Evolutionary conservation across 2,329 filamentous ascomycete species (phyloP).

Genomic region (Truncatella angustata): DNA sequence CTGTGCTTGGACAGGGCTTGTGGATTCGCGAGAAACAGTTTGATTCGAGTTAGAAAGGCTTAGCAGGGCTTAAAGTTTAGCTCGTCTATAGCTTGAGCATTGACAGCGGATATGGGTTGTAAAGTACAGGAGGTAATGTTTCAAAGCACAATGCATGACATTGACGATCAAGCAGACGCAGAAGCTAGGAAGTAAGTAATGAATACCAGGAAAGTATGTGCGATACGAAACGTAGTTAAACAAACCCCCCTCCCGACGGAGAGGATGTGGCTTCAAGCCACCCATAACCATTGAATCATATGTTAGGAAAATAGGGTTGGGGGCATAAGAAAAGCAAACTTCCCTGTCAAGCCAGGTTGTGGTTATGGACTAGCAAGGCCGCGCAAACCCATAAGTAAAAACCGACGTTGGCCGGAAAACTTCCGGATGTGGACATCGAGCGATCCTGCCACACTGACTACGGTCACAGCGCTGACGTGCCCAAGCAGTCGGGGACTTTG

Average conservation of each 20-base stretch:
- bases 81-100: not conserved
- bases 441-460: constrained; percentile 8
- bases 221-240: not conserved
- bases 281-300: constrained; percentile 8
- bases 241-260: constrained; percentile 1
- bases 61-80: not conserved
- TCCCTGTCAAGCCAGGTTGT: not conserved
- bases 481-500: not conserved
- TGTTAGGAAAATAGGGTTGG: constrained; percentile 6
- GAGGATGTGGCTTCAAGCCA: constrained; percentile 8
- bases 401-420: constrained; percentile 9
- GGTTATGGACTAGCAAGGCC: constrained; percentile 4
- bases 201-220: not conserved
- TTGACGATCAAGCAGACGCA: constrained; percentile 10
- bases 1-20: not conserved
- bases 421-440: constrained; percentile 11
- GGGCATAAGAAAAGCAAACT: constrained; percentile 1
- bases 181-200: not conserved
- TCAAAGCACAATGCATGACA: constrained; percentile 6
- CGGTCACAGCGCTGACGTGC: constrained; percentile 11
- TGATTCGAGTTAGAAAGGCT: constrained; percentile 8
- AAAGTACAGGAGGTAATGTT: constrained; percentile 7
- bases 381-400: constrained; percentile 8
- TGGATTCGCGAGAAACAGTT: constrained; percentile 4
- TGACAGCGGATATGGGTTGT: constrained; percentile 1